phyloP scores from a whole-genome alignment of 805 yeast species.

The Cyberlindnera meyerae region DNA sequence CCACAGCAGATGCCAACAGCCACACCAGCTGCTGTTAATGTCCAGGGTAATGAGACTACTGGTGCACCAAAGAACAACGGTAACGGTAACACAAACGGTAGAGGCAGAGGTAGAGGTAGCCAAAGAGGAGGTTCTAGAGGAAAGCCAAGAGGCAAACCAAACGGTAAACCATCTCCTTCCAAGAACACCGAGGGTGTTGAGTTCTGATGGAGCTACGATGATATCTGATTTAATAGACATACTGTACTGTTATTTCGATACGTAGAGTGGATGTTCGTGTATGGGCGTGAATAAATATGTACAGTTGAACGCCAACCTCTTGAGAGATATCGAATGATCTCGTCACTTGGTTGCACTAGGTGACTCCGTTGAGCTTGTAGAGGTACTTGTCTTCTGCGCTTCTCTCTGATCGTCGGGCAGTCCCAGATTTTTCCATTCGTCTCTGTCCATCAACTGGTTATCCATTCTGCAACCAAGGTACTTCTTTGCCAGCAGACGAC shows the following conservation, averaged over 20 bases:
- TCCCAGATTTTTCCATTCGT: constrained; percentile 59
- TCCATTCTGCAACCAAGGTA: constrained; percentile 90
- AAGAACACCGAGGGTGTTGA: too few relatives aligned
- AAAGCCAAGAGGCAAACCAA: constrained; percentile 5
- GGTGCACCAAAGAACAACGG: neutral
- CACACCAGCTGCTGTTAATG: constrained; percentile 1
- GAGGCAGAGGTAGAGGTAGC: constrained; percentile 24
- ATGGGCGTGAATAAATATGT: too few relatives aligned
- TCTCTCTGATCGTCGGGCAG: constrained; percentile 46
- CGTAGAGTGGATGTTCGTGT: too few relatives aligned
- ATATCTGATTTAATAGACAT: too few relatives aligned
- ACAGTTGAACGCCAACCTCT: too few relatives aligned
- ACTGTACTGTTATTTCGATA: too few relatives aligned
- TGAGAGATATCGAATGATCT: too few relatives aligned
- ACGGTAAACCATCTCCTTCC: too few relatives aligned
- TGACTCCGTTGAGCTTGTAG: too few relatives aligned
- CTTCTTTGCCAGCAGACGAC: constrained; percentile 75
- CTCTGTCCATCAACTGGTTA: constrained; percentile 55
- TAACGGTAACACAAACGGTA: constrained; percentile 8
- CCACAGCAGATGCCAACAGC: constrained; percentile 4
- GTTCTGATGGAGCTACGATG: too few relatives aligned
- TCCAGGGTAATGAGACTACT: neutral
- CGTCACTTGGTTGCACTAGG: too few relatives aligned
- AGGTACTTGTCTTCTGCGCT: too few relatives aligned
- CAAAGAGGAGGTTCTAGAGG: constrained; percentile 14